phyloP scores from a whole-genome alignment of 768 basidiomycete genomes.

The Calvatia gigantea region DNA sequence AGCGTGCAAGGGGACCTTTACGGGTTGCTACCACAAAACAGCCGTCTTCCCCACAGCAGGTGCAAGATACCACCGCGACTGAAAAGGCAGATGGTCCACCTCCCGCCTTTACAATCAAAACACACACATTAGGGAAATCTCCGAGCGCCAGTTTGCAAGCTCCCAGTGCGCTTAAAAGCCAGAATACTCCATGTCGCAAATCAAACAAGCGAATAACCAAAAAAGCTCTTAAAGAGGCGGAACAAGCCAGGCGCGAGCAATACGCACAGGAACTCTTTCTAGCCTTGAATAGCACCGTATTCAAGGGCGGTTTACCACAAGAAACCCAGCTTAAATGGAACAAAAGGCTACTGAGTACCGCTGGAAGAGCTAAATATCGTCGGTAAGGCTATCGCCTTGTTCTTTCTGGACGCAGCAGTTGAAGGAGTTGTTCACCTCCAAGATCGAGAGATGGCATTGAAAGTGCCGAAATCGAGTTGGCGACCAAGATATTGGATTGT shows the following conservation, averaged over 20 bases:
- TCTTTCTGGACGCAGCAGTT: not conserved
- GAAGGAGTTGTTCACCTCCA: not conserved
- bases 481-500: slow-evolving; percentile 75
- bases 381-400: slow-evolving; percentile 31
- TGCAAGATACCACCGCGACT: not conserved
- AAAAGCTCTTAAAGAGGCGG: slow-evolving; percentile 43
- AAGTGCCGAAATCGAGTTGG: slow-evolving; percentile 69
- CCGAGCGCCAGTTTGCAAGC: not conserved
- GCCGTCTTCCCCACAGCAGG: not conserved
- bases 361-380: slow-evolving; percentile 66
- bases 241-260: slow-evolving; percentile 38
- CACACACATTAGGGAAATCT: not conserved
- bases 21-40: slow-evolving; percentile 10
- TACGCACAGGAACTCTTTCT: slow-evolving; percentile 61
- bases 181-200: slow-evolving; percentile 2
- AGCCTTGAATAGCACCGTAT: slow-evolving; percentile 57
- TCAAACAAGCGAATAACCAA: slow-evolving; percentile 20
- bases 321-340: slow-evolving; percentile 64
- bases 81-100: slow-evolving; percentile 14
- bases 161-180: not conserved
- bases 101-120: not conserved
- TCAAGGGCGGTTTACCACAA: slow-evolving; percentile 49
- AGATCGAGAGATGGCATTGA: slow-evolving; percentile 59
- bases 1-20: slow-evolving; percentile 43
- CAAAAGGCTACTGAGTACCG: slow-evolving; percentile 61